Evolutionary conservation across 2,329 filamentous ascomycete species (phyloP).

Genomic region (Hypomyces rosellus): DNA sequence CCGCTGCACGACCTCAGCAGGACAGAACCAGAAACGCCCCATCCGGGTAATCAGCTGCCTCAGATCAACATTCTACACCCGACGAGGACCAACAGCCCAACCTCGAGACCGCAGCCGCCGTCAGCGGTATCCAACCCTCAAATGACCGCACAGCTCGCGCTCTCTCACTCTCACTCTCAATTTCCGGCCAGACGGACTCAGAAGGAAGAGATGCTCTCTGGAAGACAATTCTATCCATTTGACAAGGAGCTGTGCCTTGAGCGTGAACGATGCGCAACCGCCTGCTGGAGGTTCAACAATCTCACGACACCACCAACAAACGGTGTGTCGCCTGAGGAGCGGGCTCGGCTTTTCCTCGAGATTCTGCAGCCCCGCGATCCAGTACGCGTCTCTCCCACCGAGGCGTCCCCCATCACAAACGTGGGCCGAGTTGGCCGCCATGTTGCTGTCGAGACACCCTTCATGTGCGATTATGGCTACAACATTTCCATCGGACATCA

Average conservation of each 20-base stretch:
- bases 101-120: slow-evolving; percentile 29
- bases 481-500: slow-evolving; percentile 85
- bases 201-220: slow-evolving; percentile 84
- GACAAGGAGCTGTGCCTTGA: slow-evolving; percentile 73
- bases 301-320: slow-evolving; percentile 64
- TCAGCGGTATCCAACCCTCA: slow-evolving; percentile 40
- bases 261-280: slow-evolving; percentile 74
- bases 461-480: slow-evolving; percentile 92
- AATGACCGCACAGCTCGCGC: slow-evolving; percentile 52
- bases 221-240: slow-evolving; percentile 72
- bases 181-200: slow-evolving; percentile 53
- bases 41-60: slow-evolving; percentile 45
- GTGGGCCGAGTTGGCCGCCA: slow-evolving; percentile 64
- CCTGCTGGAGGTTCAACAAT: slow-evolving; percentile 82
- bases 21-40: slow-evolving; percentile 48
- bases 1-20: slow-evolving; percentile 54
- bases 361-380: slow-evolving; percentile 60
- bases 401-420: slow-evolving; percentile 46
- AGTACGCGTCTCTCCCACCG: slow-evolving; percentile 49
- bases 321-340: slow-evolving; percentile 63
- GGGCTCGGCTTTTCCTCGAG: slow-evolving; percentile 62
- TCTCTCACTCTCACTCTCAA: slow-evolving; percentile 52
- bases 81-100: slow-evolving; percentile 43
- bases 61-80: slow-evolving; percentile 52
- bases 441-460: slow-evolving; percentile 77